Conservation (phyloP, 164 flowering plant genomes). For the Vitis cinerea region DNA sequence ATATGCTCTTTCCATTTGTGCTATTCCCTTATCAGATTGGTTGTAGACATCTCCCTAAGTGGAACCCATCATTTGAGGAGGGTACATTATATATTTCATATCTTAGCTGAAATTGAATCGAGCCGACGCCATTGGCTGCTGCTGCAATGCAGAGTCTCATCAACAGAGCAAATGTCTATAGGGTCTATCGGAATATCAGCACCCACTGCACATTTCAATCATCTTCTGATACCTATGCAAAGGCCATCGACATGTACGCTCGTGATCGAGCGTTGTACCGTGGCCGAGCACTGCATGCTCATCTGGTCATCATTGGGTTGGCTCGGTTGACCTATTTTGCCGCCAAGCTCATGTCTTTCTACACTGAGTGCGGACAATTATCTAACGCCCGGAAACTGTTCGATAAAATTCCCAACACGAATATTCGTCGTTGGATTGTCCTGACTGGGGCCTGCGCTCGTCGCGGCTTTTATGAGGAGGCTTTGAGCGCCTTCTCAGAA, state of each 20-base stretch:
- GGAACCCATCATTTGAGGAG: no score
- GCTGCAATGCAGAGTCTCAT: constrained; percentile 11
- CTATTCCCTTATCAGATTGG: no score
- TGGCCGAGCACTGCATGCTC: constrained; percentile 58
- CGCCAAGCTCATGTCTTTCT: constrained; percentile 59
- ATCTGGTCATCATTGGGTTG: constrained; percentile 49
- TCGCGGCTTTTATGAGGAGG: constrained; percentile 50
- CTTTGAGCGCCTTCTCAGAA: constrained; percentile 47
- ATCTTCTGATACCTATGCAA: constrained; percentile 26
- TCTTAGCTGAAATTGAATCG: no score
- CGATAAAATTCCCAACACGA: constrained; percentile 53
- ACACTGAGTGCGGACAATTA: constrained; percentile 37
- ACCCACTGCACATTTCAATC: constrained; percentile 20
- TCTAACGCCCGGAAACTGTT: constrained; percentile 57
- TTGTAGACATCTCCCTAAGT: no score
- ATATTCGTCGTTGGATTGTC: constrained; percentile 54
- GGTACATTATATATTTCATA: no score
- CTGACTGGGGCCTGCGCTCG: constrained; percentile 58
- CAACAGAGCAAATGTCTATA: constrained; percentile 1
- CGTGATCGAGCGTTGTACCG: constrained; percentile 29
- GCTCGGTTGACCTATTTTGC: constrained; percentile 40
- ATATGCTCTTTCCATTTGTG: background rate
- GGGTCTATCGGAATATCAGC: constrained; percentile 1
- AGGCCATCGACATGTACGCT: constrained; percentile 36
- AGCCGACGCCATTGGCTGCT: no score